phyloP scores from a whole-genome alignment of 2,329 filamentous ascomycete genomes.

The Colletotrichum cereale region DNA sequence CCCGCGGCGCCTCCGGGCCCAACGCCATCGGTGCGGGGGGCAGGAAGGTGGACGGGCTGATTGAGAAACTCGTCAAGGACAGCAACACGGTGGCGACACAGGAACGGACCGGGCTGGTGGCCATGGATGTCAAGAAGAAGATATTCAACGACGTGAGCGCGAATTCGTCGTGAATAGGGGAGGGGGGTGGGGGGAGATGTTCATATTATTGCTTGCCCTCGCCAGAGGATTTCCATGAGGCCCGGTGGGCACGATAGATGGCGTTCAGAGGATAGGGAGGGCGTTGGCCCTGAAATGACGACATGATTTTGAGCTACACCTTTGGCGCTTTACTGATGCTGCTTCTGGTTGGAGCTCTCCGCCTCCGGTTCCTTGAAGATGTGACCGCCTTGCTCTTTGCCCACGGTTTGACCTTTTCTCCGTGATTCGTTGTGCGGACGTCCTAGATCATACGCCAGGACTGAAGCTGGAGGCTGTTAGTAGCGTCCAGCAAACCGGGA shows the following conservation, averaged over 20 bases:
- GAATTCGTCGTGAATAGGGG: slow-evolving; percentile 25
- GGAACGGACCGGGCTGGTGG: slow-evolving; percentile 73
- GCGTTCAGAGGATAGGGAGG: slow-evolving; percentile 34
- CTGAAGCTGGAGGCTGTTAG: neutral
- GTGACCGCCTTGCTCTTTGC: neutral
- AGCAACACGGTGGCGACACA: slow-evolving; percentile 71
- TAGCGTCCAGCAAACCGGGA: neutral
- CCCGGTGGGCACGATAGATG: slow-evolving; percentile 35
- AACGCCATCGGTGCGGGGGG: slow-evolving; percentile 44
- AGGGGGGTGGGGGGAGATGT: neutral
- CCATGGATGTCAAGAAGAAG: slow-evolving; percentile 72
- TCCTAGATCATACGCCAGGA: neutral
- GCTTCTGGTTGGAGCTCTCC: neutral
- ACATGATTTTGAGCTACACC: slow-evolving; percentile 29
- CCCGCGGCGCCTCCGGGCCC: slow-evolving; percentile 44
- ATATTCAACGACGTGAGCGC: slow-evolving; percentile 65
- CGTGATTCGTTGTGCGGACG: neutral
- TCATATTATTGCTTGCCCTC: slow-evolving; percentile 26
- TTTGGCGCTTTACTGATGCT: neutral
- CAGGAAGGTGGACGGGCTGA: slow-evolving; percentile 59
- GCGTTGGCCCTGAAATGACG: slow-evolving; percentile 34
- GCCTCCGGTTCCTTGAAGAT: neutral
- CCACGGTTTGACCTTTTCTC: neutral
- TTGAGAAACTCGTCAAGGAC: slow-evolving; percentile 73
- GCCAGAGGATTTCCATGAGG: slow-evolving; percentile 4